Base-by-base conservation (phyloP, 2,329 filamentous ascomycete species). In the Cercospora zeae-maydis region DNA sequence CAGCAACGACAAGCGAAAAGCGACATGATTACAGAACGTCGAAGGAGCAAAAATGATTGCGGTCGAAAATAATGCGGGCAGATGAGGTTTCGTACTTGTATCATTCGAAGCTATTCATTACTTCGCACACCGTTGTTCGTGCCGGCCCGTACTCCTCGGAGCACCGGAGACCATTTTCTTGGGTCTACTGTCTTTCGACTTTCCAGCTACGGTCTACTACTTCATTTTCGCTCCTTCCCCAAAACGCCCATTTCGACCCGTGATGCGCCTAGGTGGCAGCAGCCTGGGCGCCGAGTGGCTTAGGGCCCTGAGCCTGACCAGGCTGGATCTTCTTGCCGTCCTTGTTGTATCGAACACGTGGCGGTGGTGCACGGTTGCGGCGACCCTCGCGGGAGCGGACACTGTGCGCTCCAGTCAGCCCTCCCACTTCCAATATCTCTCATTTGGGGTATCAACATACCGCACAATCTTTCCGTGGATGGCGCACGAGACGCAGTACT, bases 401-500 rank as follows among this genome's bases (percentile, higher is more conserved):
- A 89, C 95, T 98, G 76, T 73, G 5, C 19, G 24, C 42, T 45
- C 57, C 13, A 11, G 57, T 59, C 42, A 59, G 45, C 57, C 39
- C 4, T 31, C 30, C 31, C 19, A 42, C 16, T 13, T 51, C 30
- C 31, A n/a, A 27, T 21, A n/a, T 3, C 5, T n/a, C 11, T 27
- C 1, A n/a, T 7, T 14, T 19, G 14, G 39, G n/a, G 13, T 13
- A 14, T n/a, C 14, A 14, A 87, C 93, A 83, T 95, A 98, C 93
- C 95, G 93, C 83, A 99, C 96, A 82, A 99, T 99, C 91, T 99
- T 99, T 88, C 95, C 95, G 88, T 99, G 95, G 75, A 99, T 99
- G 79, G 95, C 95, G 85, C 95, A 99, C 83, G 93, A 98, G 80
- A 99, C 95, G 83, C 95, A 99, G 92, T 99, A 99, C 87, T 99